Evolutionary conservation across 2,329 filamentous ascomycete species (phyloP).

Genomic region (Fusarium verticillioides): DNA sequence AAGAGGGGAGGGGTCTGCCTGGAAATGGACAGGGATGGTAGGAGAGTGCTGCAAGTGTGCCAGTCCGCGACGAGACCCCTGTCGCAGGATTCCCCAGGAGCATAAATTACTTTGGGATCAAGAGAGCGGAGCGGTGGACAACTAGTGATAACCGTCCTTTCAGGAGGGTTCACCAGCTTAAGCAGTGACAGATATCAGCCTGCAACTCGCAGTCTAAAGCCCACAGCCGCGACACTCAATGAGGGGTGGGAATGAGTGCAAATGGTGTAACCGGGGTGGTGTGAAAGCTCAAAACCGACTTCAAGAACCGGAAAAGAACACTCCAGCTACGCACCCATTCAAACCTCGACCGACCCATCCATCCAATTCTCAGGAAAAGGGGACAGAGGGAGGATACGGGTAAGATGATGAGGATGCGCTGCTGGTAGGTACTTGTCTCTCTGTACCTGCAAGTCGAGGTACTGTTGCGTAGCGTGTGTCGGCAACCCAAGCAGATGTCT

Average conservation of each 20-base stretch:
- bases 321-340: constrained; percentile 22
- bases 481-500: constrained; percentile 37
- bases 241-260: constrained; percentile 7
- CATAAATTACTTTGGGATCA: constrained; percentile 41
- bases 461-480: constrained; percentile 30
- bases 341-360: constrained; percentile 2
- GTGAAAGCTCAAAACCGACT: constrained; percentile 27
- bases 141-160: constrained; percentile 28
- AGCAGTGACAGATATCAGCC: constrained; percentile 9
- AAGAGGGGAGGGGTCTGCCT: constrained; percentile 27
- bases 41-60: constrained; percentile 34
- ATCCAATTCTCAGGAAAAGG: constrained; percentile 30
- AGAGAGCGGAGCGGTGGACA: constrained; percentile 41
- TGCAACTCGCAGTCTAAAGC: constrained; percentile 32
- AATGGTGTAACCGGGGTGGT: constrained; percentile 24
- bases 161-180: constrained; percentile 33
- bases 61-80: constrained; percentile 37
- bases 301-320: constrained; percentile 33
- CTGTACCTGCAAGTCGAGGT: constrained; percentile 29
- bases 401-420: constrained; percentile 12
- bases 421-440: background rate
- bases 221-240: constrained; percentile 19
- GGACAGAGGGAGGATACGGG: constrained; percentile 27
- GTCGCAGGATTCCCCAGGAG: constrained; percentile 36
- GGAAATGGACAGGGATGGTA: constrained; percentile 37